Percentiles rank a stretch among this genome's conserved stretches.
Evolutionary conservation across 495 filamentous ascomycete genomes (phyloP).

Genomic region (Endocarpon pusillum): DNA sequence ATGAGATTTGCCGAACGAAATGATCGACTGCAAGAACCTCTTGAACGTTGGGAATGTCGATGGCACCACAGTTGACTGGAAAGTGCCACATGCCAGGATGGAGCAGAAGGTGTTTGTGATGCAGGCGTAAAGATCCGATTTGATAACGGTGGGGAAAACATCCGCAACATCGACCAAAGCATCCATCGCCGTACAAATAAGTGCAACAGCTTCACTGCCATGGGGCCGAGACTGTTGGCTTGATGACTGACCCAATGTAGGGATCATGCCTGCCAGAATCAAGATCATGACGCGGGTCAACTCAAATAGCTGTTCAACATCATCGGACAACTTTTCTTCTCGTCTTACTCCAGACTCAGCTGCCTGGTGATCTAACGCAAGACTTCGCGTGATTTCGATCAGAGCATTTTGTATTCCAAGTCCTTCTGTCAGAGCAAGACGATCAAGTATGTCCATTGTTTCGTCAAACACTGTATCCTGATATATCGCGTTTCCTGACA

Average conservation of each 20-base stretch:
- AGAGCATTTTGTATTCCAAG: conserved; percentile 82
- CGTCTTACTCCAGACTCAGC: conserved; percentile 53
- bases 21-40: conserved; percentile 51
- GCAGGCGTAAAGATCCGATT: conserved; percentile 88
- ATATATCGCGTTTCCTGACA: conserved; percentile 91
- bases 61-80: conserved; percentile 76
- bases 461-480: conserved; percentile 91
- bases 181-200: conserved; percentile 65
- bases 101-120: conserved; percentile 93
- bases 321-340: conserved; percentile 68
- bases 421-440: conserved; percentile 80
- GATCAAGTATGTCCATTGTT: conserved; percentile 86
- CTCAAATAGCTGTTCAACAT: conserved; percentile 97
- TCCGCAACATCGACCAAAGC: conserved; percentile 86
- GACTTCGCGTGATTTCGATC: conserved; percentile 75
- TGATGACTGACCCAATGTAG: conserved; percentile 61
- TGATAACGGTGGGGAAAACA: conserved; percentile 91
- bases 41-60: conserved; percentile 84
- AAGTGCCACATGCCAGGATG: conserved; percentile 71
- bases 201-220: conserved; percentile 63
- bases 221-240: conserved; percentile 32
- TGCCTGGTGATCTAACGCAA: conserved; percentile 81
- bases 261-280: conserved; percentile 70
- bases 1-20: conserved; percentile 22
- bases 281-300: conserved; percentile 88